These are phyloP conservation scores for Coemansia sp. DNA, from an alignment of 192 early-diverging fungal species.

Conservation along the genomic window DNA sequence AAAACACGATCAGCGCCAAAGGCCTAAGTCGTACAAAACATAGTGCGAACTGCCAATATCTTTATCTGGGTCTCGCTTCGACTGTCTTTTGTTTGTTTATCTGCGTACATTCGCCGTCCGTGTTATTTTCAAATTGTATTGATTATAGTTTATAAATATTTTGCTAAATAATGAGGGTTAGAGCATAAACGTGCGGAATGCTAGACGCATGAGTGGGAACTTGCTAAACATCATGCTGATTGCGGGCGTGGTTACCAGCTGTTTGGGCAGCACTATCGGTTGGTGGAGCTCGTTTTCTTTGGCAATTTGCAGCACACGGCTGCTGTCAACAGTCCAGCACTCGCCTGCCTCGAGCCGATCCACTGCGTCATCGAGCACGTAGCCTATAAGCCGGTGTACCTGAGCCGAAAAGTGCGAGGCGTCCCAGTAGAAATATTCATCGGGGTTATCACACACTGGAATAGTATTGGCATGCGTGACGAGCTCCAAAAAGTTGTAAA, in stretches of 20 bases:
- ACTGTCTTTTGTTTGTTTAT: background rate
- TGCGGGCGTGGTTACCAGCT: slow-evolving; percentile 38
- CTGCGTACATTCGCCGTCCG: background rate
- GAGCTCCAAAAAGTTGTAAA: slow-evolving; percentile 55
- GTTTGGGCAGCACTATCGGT: slow-evolving; percentile 47
- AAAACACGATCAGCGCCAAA: slow-evolving; percentile 31
- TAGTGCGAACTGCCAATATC: background rate
- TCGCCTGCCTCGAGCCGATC: slow-evolving; percentile 35
- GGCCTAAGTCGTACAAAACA: slow-evolving; percentile 1
- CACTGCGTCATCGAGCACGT: slow-evolving; percentile 44
- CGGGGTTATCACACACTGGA: slow-evolving; percentile 50
- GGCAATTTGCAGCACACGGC: slow-evolving; percentile 35
- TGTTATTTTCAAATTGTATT: slow-evolving; percentile 1
- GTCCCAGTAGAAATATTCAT: slow-evolving; percentile 54
- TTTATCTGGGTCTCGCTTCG: background rate
- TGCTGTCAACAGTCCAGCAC: slow-evolving; percentile 30
- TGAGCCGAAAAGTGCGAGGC: slow-evolving; percentile 53
- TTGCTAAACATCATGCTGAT: slow-evolving; percentile 46
- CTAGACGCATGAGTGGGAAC: slow-evolving; percentile 42
- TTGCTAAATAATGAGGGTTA: slow-evolving; percentile 6
- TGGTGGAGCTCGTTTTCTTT: slow-evolving; percentile 41
- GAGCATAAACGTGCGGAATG: slow-evolving; percentile 52
- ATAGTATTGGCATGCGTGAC: slow-evolving; percentile 53
- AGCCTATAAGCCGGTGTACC: slow-evolving; percentile 42
- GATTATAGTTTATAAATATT: background rate